Conservation (phyloP, 495 filamentous ascomycete species). For the Penicillium turbatum region DNA sequence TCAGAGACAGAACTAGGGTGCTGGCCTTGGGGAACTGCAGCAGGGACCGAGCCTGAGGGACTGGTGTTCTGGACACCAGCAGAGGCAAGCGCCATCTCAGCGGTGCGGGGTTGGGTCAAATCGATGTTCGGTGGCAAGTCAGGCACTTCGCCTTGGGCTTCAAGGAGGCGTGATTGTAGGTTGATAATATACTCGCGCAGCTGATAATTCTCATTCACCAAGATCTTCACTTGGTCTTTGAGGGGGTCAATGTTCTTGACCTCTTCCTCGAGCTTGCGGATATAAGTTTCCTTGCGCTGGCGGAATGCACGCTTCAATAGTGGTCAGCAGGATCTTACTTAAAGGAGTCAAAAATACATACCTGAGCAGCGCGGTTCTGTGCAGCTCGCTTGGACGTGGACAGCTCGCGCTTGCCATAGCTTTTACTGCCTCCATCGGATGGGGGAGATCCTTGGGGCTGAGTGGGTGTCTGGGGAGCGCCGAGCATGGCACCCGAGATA, state of each 20-base stretch:
- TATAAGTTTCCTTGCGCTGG: conserved; percentile 95
- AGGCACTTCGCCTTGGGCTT: conserved; percentile 76
- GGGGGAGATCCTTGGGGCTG: conserved; percentile 31
- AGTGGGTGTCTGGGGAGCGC: conserved; percentile 36
- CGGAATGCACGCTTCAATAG: conserved; percentile 79
- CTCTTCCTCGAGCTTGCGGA: conserved; percentile 92
- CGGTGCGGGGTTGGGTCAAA: conserved; percentile 37
- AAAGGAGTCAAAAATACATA: conserved; percentile 41
- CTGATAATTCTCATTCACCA: conserved; percentile 84
- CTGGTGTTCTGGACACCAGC: conserved; percentile 14
- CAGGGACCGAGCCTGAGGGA: conserved; percentile 8
- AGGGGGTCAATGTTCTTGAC: conserved; percentile 69
- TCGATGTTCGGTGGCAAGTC: conserved; percentile 69
- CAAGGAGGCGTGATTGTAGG: conserved; percentile 83
- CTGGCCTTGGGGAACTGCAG: conserved; percentile 20
- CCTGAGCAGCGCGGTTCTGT: conserved; percentile 95
- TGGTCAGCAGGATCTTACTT: conserved; percentile 9
- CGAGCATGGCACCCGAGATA: conserved; percentile 46
- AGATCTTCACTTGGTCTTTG: conserved; percentile 64
- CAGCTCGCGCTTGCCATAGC: conserved; percentile 75
- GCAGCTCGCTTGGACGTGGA: conserved; percentile 94
- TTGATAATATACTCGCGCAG: conserved; percentile 88
- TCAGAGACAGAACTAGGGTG: conserved; percentile 31
- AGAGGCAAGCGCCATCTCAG: conserved; percentile 27
- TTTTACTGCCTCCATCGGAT: conserved; percentile 41